phyloP scores from a whole-genome alignment of 2,329 filamentous ascomycete species.

The Fusarium annulatum region DNA sequence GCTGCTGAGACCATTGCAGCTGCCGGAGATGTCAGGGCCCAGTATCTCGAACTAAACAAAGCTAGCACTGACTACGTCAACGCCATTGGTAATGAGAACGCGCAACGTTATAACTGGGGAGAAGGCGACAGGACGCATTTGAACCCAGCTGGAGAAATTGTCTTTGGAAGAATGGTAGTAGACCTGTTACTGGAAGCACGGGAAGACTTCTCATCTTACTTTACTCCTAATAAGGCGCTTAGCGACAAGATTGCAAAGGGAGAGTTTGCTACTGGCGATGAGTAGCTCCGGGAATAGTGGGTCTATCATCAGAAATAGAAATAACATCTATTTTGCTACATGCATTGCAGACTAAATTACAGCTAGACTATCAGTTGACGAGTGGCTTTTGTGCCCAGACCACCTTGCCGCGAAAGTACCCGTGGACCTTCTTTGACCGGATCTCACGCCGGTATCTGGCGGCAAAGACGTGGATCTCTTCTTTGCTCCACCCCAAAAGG shows the following conservation, averaged over 20 bases:
- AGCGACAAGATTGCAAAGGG: constrained; percentile 14
- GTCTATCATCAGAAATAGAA: fast-evolving
- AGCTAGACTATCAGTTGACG: fast-evolving
- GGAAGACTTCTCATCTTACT: neutral
- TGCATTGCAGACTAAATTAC: fast-evolving
- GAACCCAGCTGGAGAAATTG: neutral
- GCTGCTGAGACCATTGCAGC: neutral
- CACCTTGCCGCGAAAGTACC: neutral
- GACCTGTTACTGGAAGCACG: constrained; percentile 1
- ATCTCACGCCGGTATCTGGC: constrained; percentile 2
- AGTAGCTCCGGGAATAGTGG: neutral
- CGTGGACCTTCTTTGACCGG: neutral
- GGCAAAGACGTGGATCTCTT: constrained; percentile 3
- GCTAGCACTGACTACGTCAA: constrained; percentile 14
- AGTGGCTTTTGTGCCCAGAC: neutral
- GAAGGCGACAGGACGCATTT: constrained; percentile 5
- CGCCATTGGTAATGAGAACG: neutral
- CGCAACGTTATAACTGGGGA: constrained; percentile 8
- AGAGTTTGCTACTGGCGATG: constrained; percentile 5
- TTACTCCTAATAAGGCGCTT: neutral
- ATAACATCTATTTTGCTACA: fast-evolving
- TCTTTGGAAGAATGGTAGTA: constrained; percentile 4
- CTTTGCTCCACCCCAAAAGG: neutral
- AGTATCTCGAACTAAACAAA: constrained; percentile 1
- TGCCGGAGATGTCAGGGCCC: neutral